Evolutionary conservation across 1,284 basidiomycete species (phyloP).

Genomic region (Trametes polyzona): DNA sequence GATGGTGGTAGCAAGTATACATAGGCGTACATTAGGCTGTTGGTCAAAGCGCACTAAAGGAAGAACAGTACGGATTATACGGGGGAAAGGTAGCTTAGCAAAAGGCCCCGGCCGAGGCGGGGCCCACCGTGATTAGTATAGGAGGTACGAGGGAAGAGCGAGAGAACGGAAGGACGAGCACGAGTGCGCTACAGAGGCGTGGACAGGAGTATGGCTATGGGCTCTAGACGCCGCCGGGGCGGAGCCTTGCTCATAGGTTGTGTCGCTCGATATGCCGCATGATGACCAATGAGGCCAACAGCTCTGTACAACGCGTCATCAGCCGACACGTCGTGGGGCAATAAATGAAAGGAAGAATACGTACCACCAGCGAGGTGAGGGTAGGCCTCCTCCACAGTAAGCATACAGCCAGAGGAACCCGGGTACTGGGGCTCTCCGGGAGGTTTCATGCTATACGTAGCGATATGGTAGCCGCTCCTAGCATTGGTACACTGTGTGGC

Average conservation of each 20-base stretch:
- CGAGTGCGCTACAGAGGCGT: no score
- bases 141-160: not conserved
- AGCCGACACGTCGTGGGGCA: not conserved
- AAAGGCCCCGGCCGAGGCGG: constrained; percentile 11
- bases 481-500: constrained; percentile 55
- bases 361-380: constrained; percentile 57
- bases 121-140: constrained; percentile 11
- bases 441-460: constrained; percentile 60
- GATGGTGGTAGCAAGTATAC: constrained; percentile 17
- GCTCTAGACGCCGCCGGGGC: constrained; percentile 10
- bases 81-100: not conserved
- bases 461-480: constrained; percentile 50
- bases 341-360: constrained; percentile 22
- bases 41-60: not conserved
- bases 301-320: constrained; percentile 42
- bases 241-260: constrained; percentile 39
- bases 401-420: constrained; percentile 59
- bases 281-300: constrained; percentile 62
- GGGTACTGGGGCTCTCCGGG: constrained; percentile 57
- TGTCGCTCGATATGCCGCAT: constrained; percentile 67
- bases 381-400: constrained; percentile 65
- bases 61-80: constrained; percentile 16
- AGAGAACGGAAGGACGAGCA: not conserved
- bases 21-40: constrained; percentile 21
- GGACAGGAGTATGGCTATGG: not conserved